phyloP scores from a whole-genome alignment of 495 filamentous ascomycete genomes.

The Tuber melanosporum region DNA sequence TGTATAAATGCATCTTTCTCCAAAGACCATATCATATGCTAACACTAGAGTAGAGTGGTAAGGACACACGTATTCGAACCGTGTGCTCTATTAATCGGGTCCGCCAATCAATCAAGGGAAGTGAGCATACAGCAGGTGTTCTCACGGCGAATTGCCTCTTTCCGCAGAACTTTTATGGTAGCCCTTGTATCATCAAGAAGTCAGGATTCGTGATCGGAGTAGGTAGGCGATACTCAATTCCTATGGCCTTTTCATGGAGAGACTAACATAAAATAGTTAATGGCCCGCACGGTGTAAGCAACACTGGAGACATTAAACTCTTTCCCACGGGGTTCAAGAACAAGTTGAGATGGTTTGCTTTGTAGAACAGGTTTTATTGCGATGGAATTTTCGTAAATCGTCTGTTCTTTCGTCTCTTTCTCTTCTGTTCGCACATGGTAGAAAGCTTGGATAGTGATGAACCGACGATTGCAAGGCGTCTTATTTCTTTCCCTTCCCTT shows the following conservation, averaged over 20 bases:
- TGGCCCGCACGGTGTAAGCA: background rate
- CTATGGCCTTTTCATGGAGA: background rate
- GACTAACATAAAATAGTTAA: background rate
- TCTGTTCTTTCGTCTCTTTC: background rate
- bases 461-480: background rate
- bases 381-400: background rate
- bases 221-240: background rate
- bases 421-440: background rate
- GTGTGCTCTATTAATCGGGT: background rate
- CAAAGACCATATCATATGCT: background rate
- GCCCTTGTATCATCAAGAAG: background rate
- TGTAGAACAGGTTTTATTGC: background rate
- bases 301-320: background rate
- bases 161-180: background rate
- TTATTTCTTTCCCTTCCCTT: background rate
- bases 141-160: background rate
- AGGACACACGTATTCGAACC: background rate
- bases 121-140: background rate
- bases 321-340: background rate
- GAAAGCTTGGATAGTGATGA: background rate
- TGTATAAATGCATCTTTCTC: background rate
- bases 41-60: background rate
- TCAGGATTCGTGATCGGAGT: background rate
- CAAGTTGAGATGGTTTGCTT: background rate
- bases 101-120: background rate